Conservation (phyloP, 1,284 basidiomycete species). For the Fomitiporia mediterranea region DNA sequence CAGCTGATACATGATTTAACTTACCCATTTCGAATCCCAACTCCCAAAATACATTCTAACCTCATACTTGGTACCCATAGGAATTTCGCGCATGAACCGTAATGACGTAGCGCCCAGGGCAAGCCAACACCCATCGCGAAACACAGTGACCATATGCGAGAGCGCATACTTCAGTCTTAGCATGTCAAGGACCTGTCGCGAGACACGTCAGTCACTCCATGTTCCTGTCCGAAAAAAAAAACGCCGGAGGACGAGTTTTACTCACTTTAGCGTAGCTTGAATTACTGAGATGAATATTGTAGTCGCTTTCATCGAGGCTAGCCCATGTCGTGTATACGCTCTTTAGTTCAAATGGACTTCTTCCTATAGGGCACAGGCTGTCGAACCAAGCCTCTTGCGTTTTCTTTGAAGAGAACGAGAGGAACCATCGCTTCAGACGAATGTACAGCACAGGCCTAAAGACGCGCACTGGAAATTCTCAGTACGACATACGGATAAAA, state of each 20-base stretch:
- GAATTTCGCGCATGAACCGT: constrained; percentile 75
- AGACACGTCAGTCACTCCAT: no score
- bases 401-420: constrained; percentile 37
- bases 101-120: constrained; percentile 72
- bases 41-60: constrained; percentile 60
- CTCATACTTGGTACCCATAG: constrained; percentile 65
- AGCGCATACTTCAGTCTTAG: constrained; percentile 45
- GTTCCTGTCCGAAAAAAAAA: no score
- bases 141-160: constrained; percentile 57
- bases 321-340: constrained; percentile 46
- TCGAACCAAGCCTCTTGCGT: constrained; percentile 38
- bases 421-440: constrained; percentile 36
- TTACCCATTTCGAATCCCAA: constrained; percentile 88
- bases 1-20: constrained; percentile 24
- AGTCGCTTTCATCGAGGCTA: constrained; percentile 67
- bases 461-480: constrained; percentile 45
- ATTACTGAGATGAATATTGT: constrained; percentile 69
- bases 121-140: constrained; percentile 62
- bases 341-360: constrained; percentile 46
- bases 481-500: neutral
- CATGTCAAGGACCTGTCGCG: constrained; percentile 49
- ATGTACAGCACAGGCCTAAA: constrained; percentile 44
- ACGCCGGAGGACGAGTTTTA: neutral
- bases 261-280: constrained; percentile 72
- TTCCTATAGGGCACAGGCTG: constrained; percentile 48